Base-by-base conservation (phyloP, 257 asterid species). In the Nicotiana knightiana region DNA sequence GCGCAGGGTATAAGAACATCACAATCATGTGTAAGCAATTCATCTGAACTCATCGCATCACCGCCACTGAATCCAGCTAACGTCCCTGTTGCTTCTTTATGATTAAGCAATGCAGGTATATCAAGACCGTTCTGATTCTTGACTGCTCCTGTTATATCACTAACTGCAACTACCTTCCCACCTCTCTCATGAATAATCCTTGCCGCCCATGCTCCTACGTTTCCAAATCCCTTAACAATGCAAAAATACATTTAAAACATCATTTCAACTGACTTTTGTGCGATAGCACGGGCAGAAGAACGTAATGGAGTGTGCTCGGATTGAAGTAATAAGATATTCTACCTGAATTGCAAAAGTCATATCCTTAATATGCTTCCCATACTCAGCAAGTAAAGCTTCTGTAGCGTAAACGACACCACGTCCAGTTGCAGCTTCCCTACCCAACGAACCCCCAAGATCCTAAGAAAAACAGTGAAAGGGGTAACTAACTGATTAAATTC, bases 371-470 rank as follows among this genome's bases (percentile, higher is more conserved):
- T 93, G 86, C 87, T 93, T 95, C 55, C 98, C 97, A 82, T 93
- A 86, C 76, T 95, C 98, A 65, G 93, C 92, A 78, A 95, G 98
- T 71, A 95, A 86, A 17, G 97, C 98, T 86, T 91, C 98, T 1
- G 97, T 90, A 77, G 97, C 99, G 75, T 85, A 93, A 32, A 95
- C 93, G 24, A 90, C 95, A 51, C 99, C 99, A 76, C 99, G 99
- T 28, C 99, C 99, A 1, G 99, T 95, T 76, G 99, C 99, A 77
- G 99, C 94, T 70, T 95, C 98, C 75, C 99, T 88, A 54, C 99
- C 98, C 17, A 93, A 89, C 32, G 98, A 95, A 62, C 99, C 99
- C 39, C 99, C 98, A 21, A 95, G 97, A 85, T 93, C 98, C 99
- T 95, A 75, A 35, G 57, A 6, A 18, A 8, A 66, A 64, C 16